Evolutionary conservation across 495 filamentous ascomycete species (phyloP), one percentile per base, ranked within the genome.

Genomic region (Chaetomium cochliodes): DNA sequence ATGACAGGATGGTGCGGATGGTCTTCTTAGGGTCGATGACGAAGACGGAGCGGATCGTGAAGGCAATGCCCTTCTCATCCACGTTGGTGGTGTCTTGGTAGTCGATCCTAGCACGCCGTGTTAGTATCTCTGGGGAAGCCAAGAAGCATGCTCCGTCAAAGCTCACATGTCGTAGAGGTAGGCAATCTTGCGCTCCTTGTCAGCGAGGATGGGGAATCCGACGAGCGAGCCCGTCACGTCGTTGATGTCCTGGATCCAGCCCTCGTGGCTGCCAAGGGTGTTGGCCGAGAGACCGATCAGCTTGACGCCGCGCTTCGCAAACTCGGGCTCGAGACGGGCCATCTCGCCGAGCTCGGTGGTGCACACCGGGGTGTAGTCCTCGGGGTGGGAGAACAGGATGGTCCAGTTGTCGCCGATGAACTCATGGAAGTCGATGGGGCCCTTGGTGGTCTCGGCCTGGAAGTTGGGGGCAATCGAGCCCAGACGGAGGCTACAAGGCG

Each of bases 21-120:
- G 88, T 92, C 87, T 98, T 97, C 85, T 89, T 96, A 62, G 94
- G 96, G 83, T 98, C 94, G 78, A 98, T 96, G 82, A 98, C 83
- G 85, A 98, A 98, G 79, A 98, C 96, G 68, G 92, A 96, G 74
- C 94, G 93, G 83, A 98, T 97, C 75, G 94, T 98, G 81, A 98
- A 96, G 62, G 94, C 92, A 71, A 96, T 92, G 67, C 92, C 94
- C 87, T 98, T 98, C 73, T 86, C 81, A 77, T 96, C 92, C 60
- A 97, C 93, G 82, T 97, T 98, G 79, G 83, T 86, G 65, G 81
- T 84, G 74, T 86, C 83, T 75, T 86, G 83, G 79, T 84, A 79
- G 79, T 98, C 94, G 68, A 98, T 83, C 88, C 88, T 91, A 62
- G 16, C 41, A 37, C 3, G 6, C 18, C 28, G 9, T 33, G 20